These are phyloP conservation scores for Sporothrix dimorphospora DNA, from an alignment of 2,329 filamentous ascomycete genomes.

Conservation along the genomic window DNA sequence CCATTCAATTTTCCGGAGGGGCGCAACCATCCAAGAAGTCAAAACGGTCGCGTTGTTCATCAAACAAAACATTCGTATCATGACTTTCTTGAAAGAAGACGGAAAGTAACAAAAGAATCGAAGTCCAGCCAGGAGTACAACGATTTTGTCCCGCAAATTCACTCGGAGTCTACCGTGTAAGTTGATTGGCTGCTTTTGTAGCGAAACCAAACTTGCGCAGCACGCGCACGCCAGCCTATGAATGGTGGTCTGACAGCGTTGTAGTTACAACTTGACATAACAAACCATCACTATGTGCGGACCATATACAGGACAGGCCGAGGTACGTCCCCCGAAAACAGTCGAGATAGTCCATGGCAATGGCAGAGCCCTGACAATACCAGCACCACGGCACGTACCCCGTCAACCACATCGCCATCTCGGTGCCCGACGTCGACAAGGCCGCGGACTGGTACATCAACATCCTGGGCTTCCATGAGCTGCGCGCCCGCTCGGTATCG, in stretches of 20 bases:
- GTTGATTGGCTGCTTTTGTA: not conserved
- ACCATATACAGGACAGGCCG: not conserved
- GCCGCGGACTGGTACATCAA: conserved; percentile 18
- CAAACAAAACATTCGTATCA: not conserved
- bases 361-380: not conserved
- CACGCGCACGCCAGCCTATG: too few relatives aligned
- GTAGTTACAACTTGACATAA: not conserved
- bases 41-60: not conserved
- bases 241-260: not conserved
- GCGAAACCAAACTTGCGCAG: not conserved
- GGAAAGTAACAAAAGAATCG: not conserved
- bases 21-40: not conserved
- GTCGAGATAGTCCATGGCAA: too few relatives aligned
- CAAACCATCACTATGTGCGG: conserved; percentile 7
- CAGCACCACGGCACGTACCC: conserved; percentile 22
- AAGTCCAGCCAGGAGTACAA: too few relatives aligned
- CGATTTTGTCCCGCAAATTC: too few relatives aligned
- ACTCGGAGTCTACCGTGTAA: not conserved
- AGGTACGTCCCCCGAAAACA: not conserved
- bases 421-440: conserved; percentile 22
- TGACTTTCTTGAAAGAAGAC: not conserved
- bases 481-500: not conserved
- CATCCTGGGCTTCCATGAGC: conserved; percentile 24
- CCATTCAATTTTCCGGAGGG: not conserved
- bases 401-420: conserved; percentile 23